Base-by-base conservation (phyloP, 129 eudicot species). In the Flaveria linearis region DNA sequence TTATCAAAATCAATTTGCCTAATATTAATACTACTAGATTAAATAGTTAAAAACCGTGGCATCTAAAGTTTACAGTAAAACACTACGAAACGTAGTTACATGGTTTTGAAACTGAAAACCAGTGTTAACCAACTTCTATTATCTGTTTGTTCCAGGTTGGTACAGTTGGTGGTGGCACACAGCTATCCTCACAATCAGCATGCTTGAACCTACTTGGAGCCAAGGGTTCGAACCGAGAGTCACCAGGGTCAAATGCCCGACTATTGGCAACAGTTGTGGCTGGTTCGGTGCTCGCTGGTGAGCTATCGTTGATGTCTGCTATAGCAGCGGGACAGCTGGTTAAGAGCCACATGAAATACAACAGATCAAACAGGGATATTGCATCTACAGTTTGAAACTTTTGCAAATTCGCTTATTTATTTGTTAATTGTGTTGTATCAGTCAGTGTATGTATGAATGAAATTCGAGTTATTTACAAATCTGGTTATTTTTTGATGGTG, bases 91-190 rank as follows among this genome's bases (percentile, higher is more conserved):
- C 10, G 11, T 14, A 14, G 57, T 14, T 51, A 51, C 5, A 53
- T 16, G 60, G 9, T 15, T 15, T 53, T 6, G 64, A 18, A 39
- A 18, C 18, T 5, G 12, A 23, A 57, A 57, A 6, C 15, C 20
- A 7, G 14, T 6, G 2, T 28, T 62, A 26, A 61, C 42, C 4
- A 9, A 14, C 41, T 33, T 60, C 10, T 60, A 60, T 25, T 0
- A 10, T 9, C 20, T 28, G 22, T 63, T 26, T 22, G 18, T 43
- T 70, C 0, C 33, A 89, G 95, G 91, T 89, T 68, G 95, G 95
- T 61, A 89, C 95, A 5, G 95, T 89, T 7, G 94, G 94, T 28
- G 94, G 94, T 25, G 94, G 94, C 68, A 89, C 94, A 16, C 94
- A 89, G 73, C 75, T 89, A 42, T 91, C 95, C 30, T 84, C 95